Base-by-base conservation (phyloP, 108 stramenopile species). In the Nannochloropsis oceanica region DNA sequence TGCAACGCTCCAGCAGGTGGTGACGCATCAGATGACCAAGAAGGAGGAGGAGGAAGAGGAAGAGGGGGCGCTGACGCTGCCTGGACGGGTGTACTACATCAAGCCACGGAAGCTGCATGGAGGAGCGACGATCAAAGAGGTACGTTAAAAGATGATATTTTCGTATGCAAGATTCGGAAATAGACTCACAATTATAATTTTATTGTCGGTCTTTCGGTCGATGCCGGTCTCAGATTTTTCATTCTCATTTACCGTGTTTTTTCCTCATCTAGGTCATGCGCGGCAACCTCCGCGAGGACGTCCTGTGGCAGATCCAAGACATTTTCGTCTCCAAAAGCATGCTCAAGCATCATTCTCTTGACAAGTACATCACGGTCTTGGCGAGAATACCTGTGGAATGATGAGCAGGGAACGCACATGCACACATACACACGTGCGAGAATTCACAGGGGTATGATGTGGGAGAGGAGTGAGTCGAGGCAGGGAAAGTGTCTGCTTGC, bases 281-380 rank as follows among this genome's bases (percentile, higher is more conserved):
- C 12, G 90, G 90, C 27, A 89, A 89, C 42, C 79, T 89, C 11
- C 89, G 86, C 22, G 90, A 90, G 86, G 90, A 90, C 73, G 87
- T 90, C 83, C 82, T 90, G 82, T 90, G 90, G 90, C 82, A 89
- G 44, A 80, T 90, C 42, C 90, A 86, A 46, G 90, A 90, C 84
- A 84, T 90, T 44, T 87, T 89, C 59, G 82, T 90, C 26, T 89
- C 90, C 44, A 82, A 85, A 84, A 89, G 87, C 84, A 90, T 90
- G 90, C 84, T 90, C 20, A 43, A 83, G 27, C 90, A 90, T 84
- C 90, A 90, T 43, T 50, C 86, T 20, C 82, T 90, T 8, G 90
- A 89, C 79, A 83, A 87, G 79, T 90, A 90, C 84, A 89, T 90
- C n/a, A 82, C 82, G 25, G 83, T 80, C 79, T 43, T 89, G 27